Base-by-base conservation (phyloP, 2,329 filamentous ascomycete species). In the Sporothrix dimorphospora region DNA sequence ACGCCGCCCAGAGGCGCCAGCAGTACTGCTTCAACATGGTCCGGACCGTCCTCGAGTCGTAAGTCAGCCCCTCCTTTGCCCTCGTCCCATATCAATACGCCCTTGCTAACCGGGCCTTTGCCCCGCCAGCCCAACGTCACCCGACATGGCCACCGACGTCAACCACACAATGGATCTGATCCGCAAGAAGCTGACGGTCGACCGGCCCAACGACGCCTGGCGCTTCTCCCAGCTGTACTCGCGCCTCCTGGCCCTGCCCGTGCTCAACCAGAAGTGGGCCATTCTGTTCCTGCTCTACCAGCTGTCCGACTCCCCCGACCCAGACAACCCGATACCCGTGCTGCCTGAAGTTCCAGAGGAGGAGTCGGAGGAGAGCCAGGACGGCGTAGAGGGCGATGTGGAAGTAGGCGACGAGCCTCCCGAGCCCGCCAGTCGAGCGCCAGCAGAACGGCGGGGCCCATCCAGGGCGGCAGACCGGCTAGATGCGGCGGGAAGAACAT, bases 211-310 rank as follows among this genome's bases (percentile, higher is more conserved):
- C 75, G 92, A 94, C 81, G 94, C 94, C 3, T 86, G 95, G 24
- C 89, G 91, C 74, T 97, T 98, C 81, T 92, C 94, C 30, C 97
- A 97, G 78, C 87, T 99, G 38, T 97, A 98, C 82, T 94, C 93
- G 45, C 89, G 94, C 72, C 87, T 99, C 21, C 85, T 98, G 34
- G 92, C 93, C n/a, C 90, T 98, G 75, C 94, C 94, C 0, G 94
- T 98, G 6, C 86, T 99, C 59, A 92, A 93, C 78, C 92, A 97
- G 81, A 99, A 99, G 87, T 98, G 94, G 94, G 94, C 92, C 3
- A 98, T 99, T 75, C 86, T 99, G 24, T 97, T 97, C 80, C 89
- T 99, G 55, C 88, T 99, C 55, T 92, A 96, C 80, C 90, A 93
- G 77, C 87, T 98, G 65, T 90, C 93, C 74, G 92, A 94, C 78